Evolutionary conservation across 768 basidiomycete species (phyloP), one percentile per base, ranked within the genome.

Genomic region (Brasilioporus rufonigricans): DNA sequence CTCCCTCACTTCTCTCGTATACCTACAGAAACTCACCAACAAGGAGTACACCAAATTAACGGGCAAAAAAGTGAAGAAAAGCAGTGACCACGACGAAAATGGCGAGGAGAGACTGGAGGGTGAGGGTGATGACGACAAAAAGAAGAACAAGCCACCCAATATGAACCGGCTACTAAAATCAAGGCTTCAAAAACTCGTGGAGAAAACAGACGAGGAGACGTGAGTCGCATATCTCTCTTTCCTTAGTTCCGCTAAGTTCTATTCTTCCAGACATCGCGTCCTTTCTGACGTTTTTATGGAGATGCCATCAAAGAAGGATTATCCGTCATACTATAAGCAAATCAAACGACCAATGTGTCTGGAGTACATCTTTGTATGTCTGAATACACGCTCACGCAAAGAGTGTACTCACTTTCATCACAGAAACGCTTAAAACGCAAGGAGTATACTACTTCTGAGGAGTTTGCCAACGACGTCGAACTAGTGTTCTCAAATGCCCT

Each of bases 401-500:
- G 10, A 9, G 18, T 40, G 2, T n/a, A 33, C 48, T 58, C 19
- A 59, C 50, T 6, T 24, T 59, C 16, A 24, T 19, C 31, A 27
- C 61, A 98, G 94, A 87, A 85, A 82, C 83, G 82, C 46, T 75
- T 96, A 59, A 87, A 91, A 65, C 82, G 82, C 53, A 89, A 92
- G 66, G 86, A 89, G 60, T 98, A 96, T 66, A 63, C 67, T 21
- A 80, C 77, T 2, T 73, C 81, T 6, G 75, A 79, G 5, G 86
- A 88, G 24, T 96, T 95, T 64, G 86, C 87, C 41, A 82, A 82
- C 10, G 95, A 98, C 55, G 87, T 95, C 14, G 91, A 94, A 62
- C 80, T 94, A 39, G 88, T 98, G 24, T 96, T 94, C 72, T 81
- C 84, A 8, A 98, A 98, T 67, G 95, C 93, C 11, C 77, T 91